Percentiles rank a stretch among this genome's conserved stretches.
These are phyloP conservation scores for Dictyostelium intermedium DNA, from an alignment of 78 protist genomes.

Conservation along the genomic window DNA sequence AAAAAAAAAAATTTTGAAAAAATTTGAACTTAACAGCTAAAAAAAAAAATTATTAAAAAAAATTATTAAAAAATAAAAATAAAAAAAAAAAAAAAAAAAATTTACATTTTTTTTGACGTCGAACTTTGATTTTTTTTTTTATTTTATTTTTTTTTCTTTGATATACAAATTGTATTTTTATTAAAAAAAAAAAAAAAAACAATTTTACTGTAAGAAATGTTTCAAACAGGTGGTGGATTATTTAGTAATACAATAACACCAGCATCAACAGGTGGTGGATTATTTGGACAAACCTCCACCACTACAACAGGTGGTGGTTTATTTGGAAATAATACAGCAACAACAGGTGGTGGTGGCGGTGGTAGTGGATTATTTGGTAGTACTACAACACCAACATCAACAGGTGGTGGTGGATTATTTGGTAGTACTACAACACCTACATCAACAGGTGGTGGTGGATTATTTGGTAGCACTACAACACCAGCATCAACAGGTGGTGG, in stretches of 20 bases:
- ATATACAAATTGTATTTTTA: not conserved
- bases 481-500: constrained; percentile 4
- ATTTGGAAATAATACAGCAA: constrained; percentile 8
- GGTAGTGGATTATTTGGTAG: constrained; percentile 14
- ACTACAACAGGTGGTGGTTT: not conserved
- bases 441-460: constrained; percentile 19
- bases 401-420: constrained; percentile 16
- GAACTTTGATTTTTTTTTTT: not conserved
- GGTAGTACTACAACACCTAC: constrained; percentile 20
- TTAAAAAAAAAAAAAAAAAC: not conserved
- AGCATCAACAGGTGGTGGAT: constrained; percentile 12
- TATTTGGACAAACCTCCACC: constrained; percentile 27
- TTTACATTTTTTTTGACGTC: not conserved
- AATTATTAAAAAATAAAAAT: too few species aligned
- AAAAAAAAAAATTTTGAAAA: too few species aligned
- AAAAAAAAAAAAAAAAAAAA: too few species aligned
- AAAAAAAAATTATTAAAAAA: too few species aligned
- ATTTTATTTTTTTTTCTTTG: not conserved
- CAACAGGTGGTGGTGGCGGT: not conserved
- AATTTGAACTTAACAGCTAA: too few species aligned
- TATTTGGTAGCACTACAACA: constrained; percentile 5
- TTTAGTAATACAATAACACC: not conserved
- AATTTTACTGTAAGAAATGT: not conserved
- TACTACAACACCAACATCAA: not conserved
- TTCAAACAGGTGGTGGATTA: constrained; percentile 1